Evolutionary conservation across 352 stramenopile species (phyloP), one percentile per base, ranked within the genome.

Genomic region (Globisporangium splendens): DNA sequence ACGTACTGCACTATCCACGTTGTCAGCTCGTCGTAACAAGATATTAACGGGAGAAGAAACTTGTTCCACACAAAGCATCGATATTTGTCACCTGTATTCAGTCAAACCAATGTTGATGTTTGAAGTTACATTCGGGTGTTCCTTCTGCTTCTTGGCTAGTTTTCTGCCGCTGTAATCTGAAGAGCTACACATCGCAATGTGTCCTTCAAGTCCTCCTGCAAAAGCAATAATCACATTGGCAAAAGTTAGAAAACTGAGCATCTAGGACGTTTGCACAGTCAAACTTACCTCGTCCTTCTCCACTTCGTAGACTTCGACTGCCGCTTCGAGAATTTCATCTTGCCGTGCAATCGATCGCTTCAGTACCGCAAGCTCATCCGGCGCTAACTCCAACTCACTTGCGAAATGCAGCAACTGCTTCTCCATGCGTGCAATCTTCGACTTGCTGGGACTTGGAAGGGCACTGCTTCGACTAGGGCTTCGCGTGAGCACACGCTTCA

Each of bases 191-290:
- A 72, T 46, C 66, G 66, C 33, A 84, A 65, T 42, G 74, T 81
- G 39, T 84, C 74, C 46, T 84, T 84, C 44, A 84, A 46, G 39
- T 80, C 74, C 21, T 77, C 68, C 73, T 83, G 15, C 8, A 15
- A 43, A 22, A 28, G 10, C n/a, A 42, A 46, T 20, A 46, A 56
- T 11, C 46, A 50, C 31, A 60, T 14, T 47, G 3, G 22, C 20
- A 18, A 46, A n/a, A 53, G 8, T 44, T 8, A 35, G 1, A 20
- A 18, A 3, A 35, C 50, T 20, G 39, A n/a, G 14, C 22, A 50
- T n/a, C 50, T 20, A 33, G n/a, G 17, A 62, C 6, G n/a, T 8
- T 21, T 44, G 33, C 41, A 20, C 5, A 50, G 41, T 12, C 12
- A 51, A 24, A 10, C 53, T 5, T 46, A 83, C 73, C 68, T 85